Percentiles rank a stretch among this genome's conserved stretches.
Conservation (phyloP, 192 early-diverging fungal species). For the Piromyces finnis region DNA sequence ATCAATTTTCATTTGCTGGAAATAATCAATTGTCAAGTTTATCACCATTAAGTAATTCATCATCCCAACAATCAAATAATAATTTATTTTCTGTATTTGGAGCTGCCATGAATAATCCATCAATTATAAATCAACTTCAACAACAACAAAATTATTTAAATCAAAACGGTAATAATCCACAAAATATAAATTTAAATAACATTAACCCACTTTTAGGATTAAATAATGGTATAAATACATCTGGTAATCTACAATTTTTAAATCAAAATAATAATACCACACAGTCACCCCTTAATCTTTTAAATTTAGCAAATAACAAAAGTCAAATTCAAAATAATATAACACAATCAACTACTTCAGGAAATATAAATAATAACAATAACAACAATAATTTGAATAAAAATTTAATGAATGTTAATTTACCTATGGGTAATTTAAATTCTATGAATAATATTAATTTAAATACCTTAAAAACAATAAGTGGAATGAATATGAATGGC, state of each 20-base stretch:
- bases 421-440: background rate
- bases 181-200: background rate
- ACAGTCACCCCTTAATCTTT: background rate
- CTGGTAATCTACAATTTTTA: background rate
- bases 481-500: background rate
- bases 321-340: background rate
- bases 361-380: background rate
- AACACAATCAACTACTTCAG: background rate
- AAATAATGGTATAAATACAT: background rate
- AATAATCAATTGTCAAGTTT: background rate
- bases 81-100: background rate
- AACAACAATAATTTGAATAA: background rate
- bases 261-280: background rate
- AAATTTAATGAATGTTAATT: background rate
- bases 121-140: background rate
- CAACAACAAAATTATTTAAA: background rate
- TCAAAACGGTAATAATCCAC: background rate
- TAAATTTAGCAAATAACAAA: background rate
- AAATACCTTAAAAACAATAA: background rate
- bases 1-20: background rate
- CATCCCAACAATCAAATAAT: background rate
- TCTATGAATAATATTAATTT: background rate
- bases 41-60: background rate
- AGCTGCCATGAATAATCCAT: background rate
- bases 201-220: background rate